phyloP scores from a whole-genome alignment of 805 yeast species.

The Metschnikowia matae region DNA sequence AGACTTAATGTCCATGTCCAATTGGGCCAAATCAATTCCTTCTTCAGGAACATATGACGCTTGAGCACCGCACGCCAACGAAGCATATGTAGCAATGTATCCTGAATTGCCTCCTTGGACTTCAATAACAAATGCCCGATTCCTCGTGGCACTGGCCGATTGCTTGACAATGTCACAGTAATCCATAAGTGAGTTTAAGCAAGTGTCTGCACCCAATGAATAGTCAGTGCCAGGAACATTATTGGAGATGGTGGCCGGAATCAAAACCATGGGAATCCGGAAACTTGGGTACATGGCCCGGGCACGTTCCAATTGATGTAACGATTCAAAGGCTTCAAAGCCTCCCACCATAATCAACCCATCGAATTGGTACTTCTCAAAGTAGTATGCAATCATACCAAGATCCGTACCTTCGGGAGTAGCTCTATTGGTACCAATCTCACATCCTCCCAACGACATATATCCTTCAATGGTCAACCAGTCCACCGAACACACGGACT shows the following conservation, averaged over 20 bases:
- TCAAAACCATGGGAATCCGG: constrained; percentile 70
- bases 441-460: constrained; percentile 91
- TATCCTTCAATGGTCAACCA: constrained; percentile 90
- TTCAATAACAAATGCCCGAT: constrained; percentile 76
- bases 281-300: constrained; percentile 63
- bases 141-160: constrained; percentile 73
- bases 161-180: constrained; percentile 80
- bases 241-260: constrained; percentile 78
- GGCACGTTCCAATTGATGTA: constrained; percentile 60
- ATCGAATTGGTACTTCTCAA: constrained; percentile 63
- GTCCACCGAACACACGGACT: constrained; percentile 63
- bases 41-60: constrained; percentile 77
- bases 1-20: constrained; percentile 62
- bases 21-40: constrained; percentile 53
- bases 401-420: constrained; percentile 65
- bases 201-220: constrained; percentile 72
- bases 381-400: constrained; percentile 68
- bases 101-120: constrained; percentile 87
- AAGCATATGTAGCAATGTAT: constrained; percentile 65
- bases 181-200: constrained; percentile 63
- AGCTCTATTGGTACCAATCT: constrained; percentile 91
- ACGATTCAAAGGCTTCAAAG: constrained; percentile 72
- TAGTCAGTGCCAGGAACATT: constrained; percentile 82
- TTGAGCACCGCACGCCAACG: constrained; percentile 67
- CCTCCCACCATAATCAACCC: constrained; percentile 79